These are phyloP conservation scores for Hamamelis virginiana DNA, from an alignment of 164 flowering plant species.

Conservation along the genomic window DNA sequence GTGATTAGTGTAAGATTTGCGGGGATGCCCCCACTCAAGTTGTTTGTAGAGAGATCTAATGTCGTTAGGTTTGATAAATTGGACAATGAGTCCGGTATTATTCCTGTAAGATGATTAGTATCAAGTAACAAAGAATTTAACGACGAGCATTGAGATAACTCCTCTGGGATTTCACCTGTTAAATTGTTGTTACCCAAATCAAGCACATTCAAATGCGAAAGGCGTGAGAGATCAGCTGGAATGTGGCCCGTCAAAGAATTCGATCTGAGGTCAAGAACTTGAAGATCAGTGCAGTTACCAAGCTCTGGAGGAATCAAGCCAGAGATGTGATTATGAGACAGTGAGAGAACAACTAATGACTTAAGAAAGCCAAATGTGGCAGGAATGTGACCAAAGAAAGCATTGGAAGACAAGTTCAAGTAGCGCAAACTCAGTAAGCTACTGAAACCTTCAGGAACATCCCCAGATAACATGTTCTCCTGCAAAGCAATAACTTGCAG, in stretches of 20 bases:
- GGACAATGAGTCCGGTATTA: slow-evolving; percentile 47
- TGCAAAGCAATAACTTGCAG: slow-evolving; percentile 54
- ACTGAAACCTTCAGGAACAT: slow-evolving; percentile 64
- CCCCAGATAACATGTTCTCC: slow-evolving; percentile 50
- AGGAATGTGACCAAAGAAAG: slow-evolving; percentile 51
- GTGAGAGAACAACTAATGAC: slow-evolving; percentile 44
- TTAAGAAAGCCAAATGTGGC: slow-evolving; percentile 50
- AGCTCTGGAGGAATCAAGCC: slow-evolving; percentile 55
- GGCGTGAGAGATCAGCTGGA: slow-evolving; percentile 41
- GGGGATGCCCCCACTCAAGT: slow-evolving; percentile 53
- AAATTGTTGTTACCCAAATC: slow-evolving; percentile 52
- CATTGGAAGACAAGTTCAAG: slow-evolving; percentile 53
- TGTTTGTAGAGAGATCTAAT: slow-evolving; percentile 54
- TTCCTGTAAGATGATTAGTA: slow-evolving; percentile 47
- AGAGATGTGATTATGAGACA: slow-evolving; percentile 45
- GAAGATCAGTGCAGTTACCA: slow-evolving; percentile 50
- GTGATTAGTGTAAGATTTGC: slow-evolving; percentile 29
- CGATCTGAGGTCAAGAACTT: slow-evolving; percentile 38
- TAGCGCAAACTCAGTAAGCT: slow-evolving; percentile 44
- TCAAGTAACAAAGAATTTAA: slow-evolving; percentile 33
- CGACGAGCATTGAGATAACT: slow-evolving; percentile 37
- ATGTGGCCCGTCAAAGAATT: slow-evolving; percentile 49
- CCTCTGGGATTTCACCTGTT: slow-evolving; percentile 54
- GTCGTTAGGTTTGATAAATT: slow-evolving; percentile 32
- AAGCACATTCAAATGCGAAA: slow-evolving; percentile 34